Conservation (phyloP, 768 basidiomycete species). For the Tulasnella calospora region DNA sequence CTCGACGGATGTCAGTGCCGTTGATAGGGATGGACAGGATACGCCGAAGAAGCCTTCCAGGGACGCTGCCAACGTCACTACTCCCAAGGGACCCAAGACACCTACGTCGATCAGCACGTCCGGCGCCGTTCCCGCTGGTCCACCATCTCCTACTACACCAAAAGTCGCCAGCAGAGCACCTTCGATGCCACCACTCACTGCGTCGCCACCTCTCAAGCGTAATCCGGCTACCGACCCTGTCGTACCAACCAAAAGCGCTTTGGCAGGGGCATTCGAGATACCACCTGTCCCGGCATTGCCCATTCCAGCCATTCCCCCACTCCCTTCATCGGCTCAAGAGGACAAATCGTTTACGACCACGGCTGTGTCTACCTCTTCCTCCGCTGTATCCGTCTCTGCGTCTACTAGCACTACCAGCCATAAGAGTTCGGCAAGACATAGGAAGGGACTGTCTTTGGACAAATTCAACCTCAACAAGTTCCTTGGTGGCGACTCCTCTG, state of each 20-base stretch:
- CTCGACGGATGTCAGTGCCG: neutral
- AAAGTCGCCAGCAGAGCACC: conserved; percentile 19
- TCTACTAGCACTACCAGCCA: conserved; percentile 9
- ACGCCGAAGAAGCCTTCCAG: conserved; percentile 20
- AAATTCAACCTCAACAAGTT: conserved; percentile 75
- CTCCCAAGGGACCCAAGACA: conserved; percentile 31
- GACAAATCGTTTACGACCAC: conserved; percentile 20
- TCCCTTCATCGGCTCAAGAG: conserved; percentile 1
- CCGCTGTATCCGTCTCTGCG: conserved; percentile 13
- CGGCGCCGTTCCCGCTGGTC: conserved; percentile 28
- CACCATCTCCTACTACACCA: conserved; percentile 38
- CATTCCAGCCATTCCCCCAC: neutral
- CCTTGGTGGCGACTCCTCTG: conserved; percentile 42
- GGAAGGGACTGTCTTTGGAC: conserved; percentile 70
- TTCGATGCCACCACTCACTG: neutral
- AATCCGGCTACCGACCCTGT: conserved; percentile 26
- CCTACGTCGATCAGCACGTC: conserved; percentile 40
- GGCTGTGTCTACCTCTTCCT: conserved; percentile 2
- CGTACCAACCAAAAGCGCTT: neutral
- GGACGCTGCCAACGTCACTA: conserved; percentile 20
- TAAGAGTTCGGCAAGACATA: conserved; percentile 45
- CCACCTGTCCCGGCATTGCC: neutral
- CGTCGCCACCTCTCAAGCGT: conserved; percentile 21
- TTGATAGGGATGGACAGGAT: conserved; percentile 7
- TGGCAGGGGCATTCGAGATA: neutral